phyloP scores from a whole-genome alignment of 2,329 filamentous ascomycete genomes.

The Xylaria sp. region DNA sequence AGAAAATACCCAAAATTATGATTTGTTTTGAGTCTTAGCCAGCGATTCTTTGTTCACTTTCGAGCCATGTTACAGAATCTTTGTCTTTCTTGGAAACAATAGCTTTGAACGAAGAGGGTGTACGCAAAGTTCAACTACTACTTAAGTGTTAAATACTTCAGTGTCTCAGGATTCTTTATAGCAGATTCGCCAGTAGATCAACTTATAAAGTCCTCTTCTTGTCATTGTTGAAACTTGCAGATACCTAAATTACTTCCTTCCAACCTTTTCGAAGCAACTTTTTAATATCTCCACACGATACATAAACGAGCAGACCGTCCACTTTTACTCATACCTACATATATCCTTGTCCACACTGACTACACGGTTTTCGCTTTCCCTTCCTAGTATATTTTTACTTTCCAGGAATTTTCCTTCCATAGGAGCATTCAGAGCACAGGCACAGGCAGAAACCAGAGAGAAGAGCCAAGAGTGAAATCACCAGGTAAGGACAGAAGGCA shows the following conservation, averaged over 20 bases:
- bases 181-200: too few relatives aligned
- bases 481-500: background rate
- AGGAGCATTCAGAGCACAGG: too few relatives aligned
- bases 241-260: too few relatives aligned
- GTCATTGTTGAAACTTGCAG: too few relatives aligned
- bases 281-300: too few relatives aligned
- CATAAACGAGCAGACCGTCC: too few relatives aligned
- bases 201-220: too few relatives aligned
- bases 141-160: background rate
- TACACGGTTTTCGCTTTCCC: background rate
- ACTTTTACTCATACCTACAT: too few relatives aligned
- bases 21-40: background rate
- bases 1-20: too few relatives aligned
- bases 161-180: background rate
- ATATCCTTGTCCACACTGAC: too few relatives aligned
- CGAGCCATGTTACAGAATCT: background rate
- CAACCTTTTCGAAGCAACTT: too few relatives aligned
- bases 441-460: background rate
- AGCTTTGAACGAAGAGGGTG: background rate
- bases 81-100: background rate
- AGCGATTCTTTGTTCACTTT: background rate
- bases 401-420: too few relatives aligned
- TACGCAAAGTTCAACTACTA: background rate
- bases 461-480: background rate
- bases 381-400: background rate